A percentile compares a stretch with the other conserved stretches of the same genome.
Evolutionary conservation across 2,329 filamentous ascomycete species (phyloP).

Genomic region (Xylaria sp.): DNA sequence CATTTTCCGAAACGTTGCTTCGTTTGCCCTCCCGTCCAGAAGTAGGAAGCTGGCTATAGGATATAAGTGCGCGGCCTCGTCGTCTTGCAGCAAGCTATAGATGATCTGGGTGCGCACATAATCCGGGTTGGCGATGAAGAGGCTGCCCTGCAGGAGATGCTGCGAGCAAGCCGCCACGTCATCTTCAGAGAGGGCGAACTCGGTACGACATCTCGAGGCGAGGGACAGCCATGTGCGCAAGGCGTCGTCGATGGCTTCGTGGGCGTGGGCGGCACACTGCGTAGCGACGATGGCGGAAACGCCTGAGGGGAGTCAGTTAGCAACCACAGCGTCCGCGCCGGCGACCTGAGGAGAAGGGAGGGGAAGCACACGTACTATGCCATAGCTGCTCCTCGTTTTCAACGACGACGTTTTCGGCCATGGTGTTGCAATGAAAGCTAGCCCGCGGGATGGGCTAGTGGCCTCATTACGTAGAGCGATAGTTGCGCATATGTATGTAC

Average conservation of each 20-base stretch:
- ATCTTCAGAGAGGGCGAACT: conserved; percentile 79
- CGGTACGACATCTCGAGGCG: conserved; percentile 78
- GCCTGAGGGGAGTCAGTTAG: conserved; percentile 50
- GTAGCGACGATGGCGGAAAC: conserved; percentile 60
- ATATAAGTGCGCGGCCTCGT: conserved; percentile 82
- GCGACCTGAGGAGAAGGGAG: conserved; percentile 8
- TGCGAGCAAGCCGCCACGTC: conserved; percentile 84
- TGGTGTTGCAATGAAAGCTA: conserved; percentile 50
- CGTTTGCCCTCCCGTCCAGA: conserved; percentile 83
- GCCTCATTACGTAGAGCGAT: conserved; percentile 43
- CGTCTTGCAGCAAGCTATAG: conserved; percentile 90
- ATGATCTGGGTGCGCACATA: conserved; percentile 95
- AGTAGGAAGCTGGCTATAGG: conserved; percentile 85
- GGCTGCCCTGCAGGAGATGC: conserved; percentile 76
- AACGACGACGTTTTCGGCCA: conserved; percentile 67
- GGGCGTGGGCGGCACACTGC: conserved; percentile 57
- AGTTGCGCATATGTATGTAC: conserved; percentile 25
- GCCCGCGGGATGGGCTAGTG: conserved; percentile 38
- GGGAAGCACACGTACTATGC: conserved; percentile 71
- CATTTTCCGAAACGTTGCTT: conserved; percentile 86
- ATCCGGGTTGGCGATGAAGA: conserved; percentile 80
- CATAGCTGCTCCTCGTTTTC: conserved; percentile 90
- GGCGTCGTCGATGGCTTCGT: conserved; percentile 80
- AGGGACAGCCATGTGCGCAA: conserved; percentile 86
- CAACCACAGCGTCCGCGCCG: conserved; percentile 15